Conservation (phyloP, 192 early-diverging fungal genomes). For the Coemansia sp. region DNA sequence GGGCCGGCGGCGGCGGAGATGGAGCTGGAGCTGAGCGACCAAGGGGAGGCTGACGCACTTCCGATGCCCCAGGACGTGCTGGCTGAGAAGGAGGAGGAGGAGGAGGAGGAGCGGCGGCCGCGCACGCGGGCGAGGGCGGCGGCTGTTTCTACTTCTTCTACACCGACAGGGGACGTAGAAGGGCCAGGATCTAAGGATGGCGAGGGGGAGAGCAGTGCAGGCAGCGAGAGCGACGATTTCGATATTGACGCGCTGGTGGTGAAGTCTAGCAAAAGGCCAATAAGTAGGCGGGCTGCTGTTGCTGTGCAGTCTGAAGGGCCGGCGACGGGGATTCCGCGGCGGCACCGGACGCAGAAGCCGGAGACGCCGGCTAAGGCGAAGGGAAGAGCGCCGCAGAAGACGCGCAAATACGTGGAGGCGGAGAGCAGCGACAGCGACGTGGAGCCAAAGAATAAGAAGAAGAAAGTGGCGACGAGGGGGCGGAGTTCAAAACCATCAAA, state of each 20-base stretch:
- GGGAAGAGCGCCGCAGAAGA: no score
- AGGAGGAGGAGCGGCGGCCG: no score
- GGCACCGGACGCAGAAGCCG: neutral
- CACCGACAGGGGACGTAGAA: no score
- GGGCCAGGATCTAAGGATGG: neutral
- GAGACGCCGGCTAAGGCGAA: neutral
- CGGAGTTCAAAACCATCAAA: neutral
- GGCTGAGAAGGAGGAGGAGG: neutral
- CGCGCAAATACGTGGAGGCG: neutral
- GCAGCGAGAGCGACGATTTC: slow-evolving; percentile 13
- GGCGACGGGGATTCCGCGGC: neutral
- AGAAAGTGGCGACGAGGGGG: no score
- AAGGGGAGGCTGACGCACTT: neutral
- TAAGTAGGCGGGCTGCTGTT: neutral
- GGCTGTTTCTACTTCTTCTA: neutral
- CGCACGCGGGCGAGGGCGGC: neutral
- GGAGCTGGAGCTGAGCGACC: neutral
- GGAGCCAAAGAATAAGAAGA: neutral
- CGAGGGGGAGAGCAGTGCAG: neutral
- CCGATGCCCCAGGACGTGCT: neutral
- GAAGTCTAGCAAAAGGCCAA: neutral
- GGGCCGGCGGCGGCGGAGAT: neutral
- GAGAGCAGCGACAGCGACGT: neutral
- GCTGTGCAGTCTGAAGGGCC: neutral
- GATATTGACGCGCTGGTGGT: slow-evolving; percentile 4